These are phyloP conservation scores for Paramecium tetraurelia DNA, from an alignment of 73 alveolate genomes.

Conservation along the genomic window DNA sequence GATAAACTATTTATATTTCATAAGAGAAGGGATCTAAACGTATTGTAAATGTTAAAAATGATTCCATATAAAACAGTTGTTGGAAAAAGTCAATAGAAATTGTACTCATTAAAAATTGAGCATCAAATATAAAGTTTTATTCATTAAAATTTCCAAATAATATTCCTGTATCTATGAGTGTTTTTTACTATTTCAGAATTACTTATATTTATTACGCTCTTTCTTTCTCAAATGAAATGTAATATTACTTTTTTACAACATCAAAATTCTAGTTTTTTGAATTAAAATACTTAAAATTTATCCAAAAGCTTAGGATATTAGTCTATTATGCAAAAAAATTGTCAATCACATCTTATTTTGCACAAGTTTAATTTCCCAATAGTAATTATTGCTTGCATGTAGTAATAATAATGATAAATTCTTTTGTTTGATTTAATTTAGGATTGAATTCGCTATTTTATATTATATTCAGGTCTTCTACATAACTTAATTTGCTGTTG, in stretches of 20 bases:
- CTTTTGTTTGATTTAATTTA: neutral
- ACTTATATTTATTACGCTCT: neutral
- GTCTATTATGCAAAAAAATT: neutral
- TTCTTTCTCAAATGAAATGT: neutral
- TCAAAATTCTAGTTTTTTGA: neutral
- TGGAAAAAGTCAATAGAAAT: neutral
- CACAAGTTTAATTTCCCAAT: neutral
- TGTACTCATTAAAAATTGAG: neutral
- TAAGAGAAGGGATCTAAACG: neutral
- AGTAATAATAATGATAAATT: neutral
- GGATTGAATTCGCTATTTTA: neutral
- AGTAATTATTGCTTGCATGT: neutral
- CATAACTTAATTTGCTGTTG: neutral
- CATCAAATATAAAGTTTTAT: neutral
- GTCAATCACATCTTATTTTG: neutral
- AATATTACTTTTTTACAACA: neutral
- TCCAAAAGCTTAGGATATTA: neutral
- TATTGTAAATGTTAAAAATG: neutral
- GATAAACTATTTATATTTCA: neutral
- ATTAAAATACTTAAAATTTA: neutral
- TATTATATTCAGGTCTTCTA: neutral
- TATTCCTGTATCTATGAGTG: neutral
- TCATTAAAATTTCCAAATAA: neutral
- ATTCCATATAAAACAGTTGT: neutral
- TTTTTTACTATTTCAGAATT: neutral